Percentiles rank a stretch among this genome's conserved stretches.
Conservation (phyloP, 371 early-diverging fungal genomes). For the Apophysomyces sp. region DNA sequence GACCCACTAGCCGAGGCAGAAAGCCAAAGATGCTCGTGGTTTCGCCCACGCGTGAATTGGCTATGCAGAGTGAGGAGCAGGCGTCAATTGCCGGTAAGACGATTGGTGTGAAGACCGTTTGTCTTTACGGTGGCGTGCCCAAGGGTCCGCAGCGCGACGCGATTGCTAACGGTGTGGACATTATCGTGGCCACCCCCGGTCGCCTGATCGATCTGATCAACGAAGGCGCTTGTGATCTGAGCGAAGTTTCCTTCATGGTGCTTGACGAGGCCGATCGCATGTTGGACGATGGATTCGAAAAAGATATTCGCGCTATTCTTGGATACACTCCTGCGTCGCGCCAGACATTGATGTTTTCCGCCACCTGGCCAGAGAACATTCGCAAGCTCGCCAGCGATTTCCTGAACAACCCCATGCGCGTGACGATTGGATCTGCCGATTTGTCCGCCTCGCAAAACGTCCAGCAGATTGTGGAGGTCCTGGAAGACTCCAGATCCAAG, state of each 20-base stretch:
- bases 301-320: conserved; percentile 84
- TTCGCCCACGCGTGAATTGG: conserved; percentile 95
- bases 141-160: conserved; percentile 62
- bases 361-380: conserved; percentile 78
- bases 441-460: conserved; percentile 90
- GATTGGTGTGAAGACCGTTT: conserved; percentile 74
- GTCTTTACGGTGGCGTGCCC: conserved; percentile 76
- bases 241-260: conserved; percentile 78
- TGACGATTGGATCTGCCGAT: conserved; percentile 93
- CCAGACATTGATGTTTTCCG: conserved; percentile 90
- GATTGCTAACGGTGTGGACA: conserved; percentile 69
- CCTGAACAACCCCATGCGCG: conserved; percentile 82
- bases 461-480: conserved; percentile 91
- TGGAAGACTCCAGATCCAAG: conserved; percentile 76
- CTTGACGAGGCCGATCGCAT: conserved; percentile 97
- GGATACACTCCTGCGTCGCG: conserved; percentile 58
- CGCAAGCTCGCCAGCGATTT: conserved; percentile 85
- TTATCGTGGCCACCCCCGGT: conserved; percentile 96
- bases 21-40: conserved; percentile 79
- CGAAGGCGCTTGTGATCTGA: conserved; percentile 69
- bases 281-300: conserved; percentile 92
- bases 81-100: conserved; percentile 65
- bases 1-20: conserved; percentile 31
- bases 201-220: conserved; percentile 91
- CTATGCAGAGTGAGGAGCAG: conserved; percentile 87